Conservation (phyloP, 2,329 filamentous ascomycete genomes). For the Triangularia setosa region DNA sequence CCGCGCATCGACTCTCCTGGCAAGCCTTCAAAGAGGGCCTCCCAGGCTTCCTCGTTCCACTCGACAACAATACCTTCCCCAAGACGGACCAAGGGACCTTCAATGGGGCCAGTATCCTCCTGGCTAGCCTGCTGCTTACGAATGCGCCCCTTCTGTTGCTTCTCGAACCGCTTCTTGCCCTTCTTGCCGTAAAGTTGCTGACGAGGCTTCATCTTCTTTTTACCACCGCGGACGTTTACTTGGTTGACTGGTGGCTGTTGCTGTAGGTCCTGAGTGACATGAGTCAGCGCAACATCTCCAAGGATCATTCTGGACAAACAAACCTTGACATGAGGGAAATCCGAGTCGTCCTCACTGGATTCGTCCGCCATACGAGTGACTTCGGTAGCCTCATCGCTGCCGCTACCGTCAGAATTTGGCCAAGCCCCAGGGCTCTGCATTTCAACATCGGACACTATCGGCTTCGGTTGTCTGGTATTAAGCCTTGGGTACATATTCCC, state of each 20-base stretch:
- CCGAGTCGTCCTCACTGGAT: slow-evolving; percentile 52
- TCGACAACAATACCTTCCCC: slow-evolving; percentile 85
- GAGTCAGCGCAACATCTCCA: neutral
- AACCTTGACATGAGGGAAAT: slow-evolving; percentile 34
- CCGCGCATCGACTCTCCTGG: slow-evolving; percentile 54
- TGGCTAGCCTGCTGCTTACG: slow-evolving; percentile 26
- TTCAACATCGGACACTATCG: slow-evolving; percentile 43
- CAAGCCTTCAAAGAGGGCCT: slow-evolving; percentile 62
- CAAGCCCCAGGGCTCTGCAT: slow-evolving; percentile 45
- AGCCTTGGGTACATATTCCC: slow-evolving; percentile 54
- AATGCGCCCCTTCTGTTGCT: slow-evolving; percentile 35
- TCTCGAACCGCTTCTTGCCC: slow-evolving; percentile 45
- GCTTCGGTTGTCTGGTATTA: slow-evolving; percentile 43
- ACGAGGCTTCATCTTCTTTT: slow-evolving; percentile 45
- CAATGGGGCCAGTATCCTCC: slow-evolving; percentile 32
- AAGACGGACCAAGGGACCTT: slow-evolving; percentile 67
- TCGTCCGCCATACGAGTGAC: slow-evolving; percentile 57
- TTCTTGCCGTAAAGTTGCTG: slow-evolving; percentile 46
- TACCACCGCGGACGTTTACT: slow-evolving; percentile 33
- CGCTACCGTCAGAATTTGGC: slow-evolving; percentile 48
- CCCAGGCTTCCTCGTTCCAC: slow-evolving; percentile 69
- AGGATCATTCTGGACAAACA: slow-evolving; percentile 12
- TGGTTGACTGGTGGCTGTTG: slow-evolving; percentile 15
- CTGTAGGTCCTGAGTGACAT: slow-evolving; percentile 17
- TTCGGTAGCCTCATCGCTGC: slow-evolving; percentile 44